Base-by-base conservation (phyloP, 192 early-diverging fungal species). In the Neocallimastix lanati region DNA sequence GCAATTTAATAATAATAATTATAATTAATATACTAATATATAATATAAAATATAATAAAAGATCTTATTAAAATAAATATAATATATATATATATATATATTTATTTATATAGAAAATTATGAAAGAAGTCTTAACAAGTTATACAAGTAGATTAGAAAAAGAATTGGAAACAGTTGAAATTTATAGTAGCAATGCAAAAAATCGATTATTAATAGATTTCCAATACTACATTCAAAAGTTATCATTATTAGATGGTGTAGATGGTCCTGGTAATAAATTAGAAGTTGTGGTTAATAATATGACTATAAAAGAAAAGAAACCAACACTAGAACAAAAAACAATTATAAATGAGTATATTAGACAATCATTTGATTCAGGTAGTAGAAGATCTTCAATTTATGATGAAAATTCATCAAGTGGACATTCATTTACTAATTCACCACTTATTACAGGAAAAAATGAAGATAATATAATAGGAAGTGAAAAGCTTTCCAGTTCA, bases 201-300 rank as follows among this genome's bases (percentile, higher is more conserved):
- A 38, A 85, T 76, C 89, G 93, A 82, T 83, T 95, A n/a, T 83
- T 94, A 82, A 87, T 87, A 36, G 94, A 95, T 82, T 88, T 90
- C 13, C 92, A 94, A 79, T 92, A 90, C 79, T 88, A 94, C 78
- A 86, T 92, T 27, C 84, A 87, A 33, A 81, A 88, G 21, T 83
- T 96, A 25, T 89, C 90, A 12, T 85, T 87, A 12, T 85, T 96
- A 25, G 93, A 93, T 36, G 82, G 89, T 25, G 79, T 93, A 25
- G 88, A 94, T 77, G 90, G 93, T 11, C 92, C 93, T 2, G 92
- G 92, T 18, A 90, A 87, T 83, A 86, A 88, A 77, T 86, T 94
- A 27, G 91, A 92, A 78, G 93, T 95, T 12, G 86, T 90, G 4
- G 93, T 94, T 58, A 94, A 94, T 85, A 94, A 93, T 81, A 90